These are phyloP conservation scores for Guyanaporus albipodus DNA, from an alignment of 768 basidiomycete genomes.

Conservation along the genomic window DNA sequence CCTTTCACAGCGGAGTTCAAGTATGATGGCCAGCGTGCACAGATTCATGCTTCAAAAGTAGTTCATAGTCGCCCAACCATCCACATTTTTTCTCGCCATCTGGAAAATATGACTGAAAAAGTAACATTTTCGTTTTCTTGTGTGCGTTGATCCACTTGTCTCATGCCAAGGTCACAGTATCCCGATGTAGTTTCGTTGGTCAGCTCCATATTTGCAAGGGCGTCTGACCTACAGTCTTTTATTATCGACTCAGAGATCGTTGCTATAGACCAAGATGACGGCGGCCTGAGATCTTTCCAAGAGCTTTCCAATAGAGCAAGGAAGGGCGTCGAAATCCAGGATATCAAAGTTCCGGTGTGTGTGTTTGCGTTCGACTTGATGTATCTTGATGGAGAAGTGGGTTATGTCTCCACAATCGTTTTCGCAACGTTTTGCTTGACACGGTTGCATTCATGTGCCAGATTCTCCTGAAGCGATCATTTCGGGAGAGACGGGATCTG, in stretches of 20 bases:
- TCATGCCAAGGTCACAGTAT: slow-evolving; percentile 47
- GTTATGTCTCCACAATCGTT: slow-evolving; percentile 16
- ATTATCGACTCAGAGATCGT: slow-evolving; percentile 88
- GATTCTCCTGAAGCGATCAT: slow-evolving; percentile 64
- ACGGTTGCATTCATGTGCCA: slow-evolving; percentile 27
- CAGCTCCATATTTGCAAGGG: slow-evolving; percentile 42
- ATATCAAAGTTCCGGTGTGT: slow-evolving; percentile 77
- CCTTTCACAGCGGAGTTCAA: slow-evolving; percentile 88
- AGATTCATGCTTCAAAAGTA: slow-evolving; percentile 55
- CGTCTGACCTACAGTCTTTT: slow-evolving; percentile 50
- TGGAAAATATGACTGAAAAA: slow-evolving; percentile 92
- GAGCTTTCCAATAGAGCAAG: slow-evolving; percentile 81
- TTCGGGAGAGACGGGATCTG: slow-evolving; percentile 64
- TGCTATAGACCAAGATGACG: slow-evolving; percentile 64
- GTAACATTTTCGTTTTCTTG: slow-evolving; percentile 31
- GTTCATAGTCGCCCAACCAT: slow-evolving; percentile 35
- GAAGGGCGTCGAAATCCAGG: slow-evolving; percentile 71
- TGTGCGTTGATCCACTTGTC: slow-evolving; percentile 6
- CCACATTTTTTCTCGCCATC: slow-evolving; percentile 80
- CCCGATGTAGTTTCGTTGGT: slow-evolving; percentile 72
- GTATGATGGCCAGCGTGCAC: slow-evolving; percentile 84
- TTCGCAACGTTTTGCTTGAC: background rate
- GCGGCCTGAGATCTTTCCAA: slow-evolving; percentile 75
- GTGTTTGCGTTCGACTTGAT: slow-evolving; percentile 88
- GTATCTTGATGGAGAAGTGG: slow-evolving; percentile 76